Conservation (phyloP, 1,284 basidiomycete species). For the Athelia sp. region DNA sequence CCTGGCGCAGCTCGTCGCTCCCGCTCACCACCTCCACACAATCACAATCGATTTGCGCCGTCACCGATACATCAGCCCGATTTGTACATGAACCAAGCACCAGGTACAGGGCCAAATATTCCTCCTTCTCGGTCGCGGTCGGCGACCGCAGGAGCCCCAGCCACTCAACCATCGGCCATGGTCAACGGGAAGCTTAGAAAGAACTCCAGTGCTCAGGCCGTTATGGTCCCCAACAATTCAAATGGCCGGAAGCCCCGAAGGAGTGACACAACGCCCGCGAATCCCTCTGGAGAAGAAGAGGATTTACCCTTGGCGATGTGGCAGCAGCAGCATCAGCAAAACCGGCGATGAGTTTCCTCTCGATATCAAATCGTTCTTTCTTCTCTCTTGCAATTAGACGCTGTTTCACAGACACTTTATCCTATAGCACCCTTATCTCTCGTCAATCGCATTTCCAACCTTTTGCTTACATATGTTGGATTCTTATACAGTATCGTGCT, state of each 20-base stretch:
- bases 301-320: conserved; percentile 72
- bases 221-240: conserved; percentile 32
- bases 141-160: not conserved
- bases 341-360: conserved; percentile 25
- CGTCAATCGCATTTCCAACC: too few relatives aligned
- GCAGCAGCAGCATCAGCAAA: conserved; percentile 75
- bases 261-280: conserved; percentile 17
- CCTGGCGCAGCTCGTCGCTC: not conserved
- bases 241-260: conserved; percentile 34
- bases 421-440: too few relatives aligned
- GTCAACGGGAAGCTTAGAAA: conserved; percentile 1
- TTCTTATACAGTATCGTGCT: too few relatives aligned
- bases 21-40: not conserved
- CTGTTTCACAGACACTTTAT: not conserved
- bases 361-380: not conserved
- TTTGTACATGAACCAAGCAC: not conserved
- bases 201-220: conserved; percentile 53
- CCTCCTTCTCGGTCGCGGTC: not conserved
- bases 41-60: conserved; percentile 1
- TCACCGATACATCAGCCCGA: not conserved
- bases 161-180: not conserved
- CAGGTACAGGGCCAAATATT: not conserved
- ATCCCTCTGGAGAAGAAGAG: conserved; percentile 54
- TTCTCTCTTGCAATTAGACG: not conserved
- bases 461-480: too few relatives aligned